Conservation (phyloP, 768 basidiomycete genomes). For the Mycena rebaudengoi region DNA sequence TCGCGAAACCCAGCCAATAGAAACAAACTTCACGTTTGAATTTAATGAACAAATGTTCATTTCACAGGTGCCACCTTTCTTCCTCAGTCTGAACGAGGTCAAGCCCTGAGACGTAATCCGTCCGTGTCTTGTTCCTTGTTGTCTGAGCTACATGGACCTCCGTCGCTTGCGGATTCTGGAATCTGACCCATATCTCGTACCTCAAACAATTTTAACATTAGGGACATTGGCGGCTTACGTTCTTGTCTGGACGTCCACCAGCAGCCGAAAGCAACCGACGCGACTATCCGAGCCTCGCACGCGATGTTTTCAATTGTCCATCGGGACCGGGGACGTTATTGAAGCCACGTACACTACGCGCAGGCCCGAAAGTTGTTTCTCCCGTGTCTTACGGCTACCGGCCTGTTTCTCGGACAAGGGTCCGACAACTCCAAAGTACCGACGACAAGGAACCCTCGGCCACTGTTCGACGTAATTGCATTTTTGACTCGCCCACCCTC, state of each 20-base stretch:
- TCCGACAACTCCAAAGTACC: not conserved
- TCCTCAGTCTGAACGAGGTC: not conserved
- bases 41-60: no score
- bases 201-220: not conserved
- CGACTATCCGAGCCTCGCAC: no score
- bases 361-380: not conserved
- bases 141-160: constrained; percentile 14
- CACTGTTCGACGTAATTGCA: not conserved
- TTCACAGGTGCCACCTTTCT: not conserved
- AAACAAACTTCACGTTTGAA: no score
- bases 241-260: no score
- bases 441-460: not conserved
- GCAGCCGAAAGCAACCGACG: no score
- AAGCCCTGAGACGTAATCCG: constrained; percentile 5
- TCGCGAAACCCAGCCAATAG: no score
- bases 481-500: constrained; percentile 8
- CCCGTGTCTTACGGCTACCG: constrained; percentile 5
- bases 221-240: no score
- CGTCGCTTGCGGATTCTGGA: constrained; percentile 15
- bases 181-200: not conserved
- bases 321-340: no score
- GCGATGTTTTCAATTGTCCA: no score
- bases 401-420: not conserved
- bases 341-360: no score
- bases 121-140: constrained; percentile 5